phyloP scores from a whole-genome alignment of 208 protist genomes.

The Acanthamoeba triangularis region DNA sequence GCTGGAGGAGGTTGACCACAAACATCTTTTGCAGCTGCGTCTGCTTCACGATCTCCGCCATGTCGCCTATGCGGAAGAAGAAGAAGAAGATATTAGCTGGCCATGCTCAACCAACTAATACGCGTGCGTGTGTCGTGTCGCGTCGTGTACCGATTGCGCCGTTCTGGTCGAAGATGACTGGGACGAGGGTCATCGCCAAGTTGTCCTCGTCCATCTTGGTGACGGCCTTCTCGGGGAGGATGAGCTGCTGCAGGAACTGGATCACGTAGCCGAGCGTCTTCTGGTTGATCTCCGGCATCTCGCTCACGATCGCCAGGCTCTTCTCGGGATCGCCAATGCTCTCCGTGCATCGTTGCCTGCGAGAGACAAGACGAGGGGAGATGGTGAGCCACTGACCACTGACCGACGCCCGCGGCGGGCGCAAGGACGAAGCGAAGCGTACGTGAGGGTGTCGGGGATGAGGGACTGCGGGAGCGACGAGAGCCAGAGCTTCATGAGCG shows the following conservation, averaged over 20 bases:
- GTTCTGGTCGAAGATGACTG: constrained; percentile 56
- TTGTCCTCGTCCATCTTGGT: constrained; percentile 73
- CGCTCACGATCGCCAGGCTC: constrained; percentile 28
- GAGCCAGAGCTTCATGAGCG: constrained; percentile 45
- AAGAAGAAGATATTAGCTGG: not conserved
- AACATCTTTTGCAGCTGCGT: constrained; percentile 65
- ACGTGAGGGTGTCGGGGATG: constrained; percentile 11
- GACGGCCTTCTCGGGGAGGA: constrained; percentile 60
- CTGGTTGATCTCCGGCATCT: constrained; percentile 54
- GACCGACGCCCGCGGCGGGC: not conserved
- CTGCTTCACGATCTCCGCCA: constrained; percentile 45
- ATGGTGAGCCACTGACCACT: not conserved
- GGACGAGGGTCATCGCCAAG: constrained; percentile 51
- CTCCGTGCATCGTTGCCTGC: constrained; percentile 44
- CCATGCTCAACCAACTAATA: not conserved
- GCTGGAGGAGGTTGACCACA: constrained; percentile 48
- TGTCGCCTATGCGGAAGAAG: not conserved
- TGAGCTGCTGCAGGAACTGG: constrained; percentile 50
- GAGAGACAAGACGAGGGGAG: not conserved
- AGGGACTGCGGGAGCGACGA: constrained; percentile 1
- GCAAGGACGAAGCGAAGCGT: not conserved
- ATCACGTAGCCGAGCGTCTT: constrained; percentile 38
- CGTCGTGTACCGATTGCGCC: not conserved
- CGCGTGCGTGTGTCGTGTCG: not conserved
- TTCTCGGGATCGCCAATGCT: constrained; percentile 66